Conservation (phyloP, 2,329 filamentous ascomycete species). For the Ascochyta clinopodiicola region DNA sequence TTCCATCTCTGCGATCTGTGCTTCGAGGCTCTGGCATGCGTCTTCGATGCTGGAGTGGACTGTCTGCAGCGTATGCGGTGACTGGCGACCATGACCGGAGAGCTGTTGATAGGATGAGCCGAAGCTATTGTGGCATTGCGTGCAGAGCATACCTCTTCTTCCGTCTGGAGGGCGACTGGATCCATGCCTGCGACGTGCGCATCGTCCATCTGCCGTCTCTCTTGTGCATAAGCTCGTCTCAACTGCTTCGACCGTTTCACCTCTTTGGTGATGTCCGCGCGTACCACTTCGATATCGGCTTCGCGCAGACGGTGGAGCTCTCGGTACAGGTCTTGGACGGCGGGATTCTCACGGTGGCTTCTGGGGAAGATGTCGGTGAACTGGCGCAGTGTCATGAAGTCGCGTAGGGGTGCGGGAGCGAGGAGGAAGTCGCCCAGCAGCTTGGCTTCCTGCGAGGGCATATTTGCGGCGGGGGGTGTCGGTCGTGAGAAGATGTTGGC, state of each 20-base stretch:
- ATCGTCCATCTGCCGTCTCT: slow-evolving; percentile 62
- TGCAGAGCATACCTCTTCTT: slow-evolving; percentile 48
- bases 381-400: slow-evolving; percentile 74
- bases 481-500: not conserved
- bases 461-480: slow-evolving; percentile 42
- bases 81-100: slow-evolving; percentile 58
- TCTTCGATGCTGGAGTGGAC: slow-evolving; percentile 73
- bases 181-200: slow-evolving; percentile 58
- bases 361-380: slow-evolving; percentile 81
- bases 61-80: slow-evolving; percentile 66
- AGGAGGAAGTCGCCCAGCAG: slow-evolving; percentile 82
- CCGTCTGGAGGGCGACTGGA: slow-evolving; percentile 68
- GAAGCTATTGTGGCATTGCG: not conserved
- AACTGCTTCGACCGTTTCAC: slow-evolving; percentile 65
- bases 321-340: slow-evolving; percentile 75
- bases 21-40: slow-evolving; percentile 70
- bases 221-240: slow-evolving; percentile 63
- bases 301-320: slow-evolving; percentile 79
- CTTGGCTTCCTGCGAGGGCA: slow-evolving; percentile 76
- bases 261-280: slow-evolving; percentile 70
- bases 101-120: slow-evolving; percentile 54
- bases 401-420: slow-evolving; percentile 74
- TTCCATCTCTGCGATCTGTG: slow-evolving; percentile 70
- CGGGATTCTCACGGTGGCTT: slow-evolving; percentile 68
- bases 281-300: slow-evolving; percentile 70